phyloP scores from a whole-genome alignment of 1,139 yeast species.

The Protomyces inouyei region DNA sequence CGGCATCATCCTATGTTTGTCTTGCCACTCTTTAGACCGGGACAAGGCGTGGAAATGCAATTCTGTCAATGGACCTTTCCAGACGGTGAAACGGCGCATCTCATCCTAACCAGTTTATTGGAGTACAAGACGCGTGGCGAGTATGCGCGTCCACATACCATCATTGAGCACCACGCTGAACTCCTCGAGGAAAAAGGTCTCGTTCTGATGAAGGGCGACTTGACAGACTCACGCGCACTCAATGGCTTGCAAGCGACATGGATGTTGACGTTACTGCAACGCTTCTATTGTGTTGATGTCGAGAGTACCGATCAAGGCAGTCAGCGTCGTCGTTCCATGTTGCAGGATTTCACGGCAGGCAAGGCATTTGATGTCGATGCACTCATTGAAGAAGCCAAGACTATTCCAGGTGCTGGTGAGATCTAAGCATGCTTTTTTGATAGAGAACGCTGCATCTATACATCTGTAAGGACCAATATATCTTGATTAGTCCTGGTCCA shows the following conservation, averaged over 20 bases:
- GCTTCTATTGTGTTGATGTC: slow-evolving; percentile 53
- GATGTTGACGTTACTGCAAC: slow-evolving; percentile 70
- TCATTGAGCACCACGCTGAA: slow-evolving; percentile 82
- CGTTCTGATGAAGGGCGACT: slow-evolving; percentile 81
- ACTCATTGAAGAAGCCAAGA: slow-evolving; percentile 20
- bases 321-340: background rate
- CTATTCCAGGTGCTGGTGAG: slow-evolving; percentile 23
- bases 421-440: background rate
- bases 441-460: background rate
- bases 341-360: slow-evolving; percentile 16
- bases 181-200: slow-evolving; percentile 56
- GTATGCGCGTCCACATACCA: slow-evolving; percentile 92
- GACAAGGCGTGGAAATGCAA: slow-evolving; percentile 71
- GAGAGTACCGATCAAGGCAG: slow-evolving; percentile 38
- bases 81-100: slow-evolving; percentile 78
- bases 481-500: background rate
- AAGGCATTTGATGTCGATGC: slow-evolving; percentile 19
- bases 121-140: slow-evolving; percentile 89
- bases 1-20: slow-evolving; percentile 61
- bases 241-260: slow-evolving; percentile 70
- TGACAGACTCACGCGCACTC: slow-evolving; percentile 64
- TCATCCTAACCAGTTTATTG: slow-evolving; percentile 84
- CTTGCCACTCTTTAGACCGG: slow-evolving; percentile 45
- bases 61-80: slow-evolving; percentile 92
- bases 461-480: no score